Base-by-base conservation (phyloP, 371 early-diverging fungal species). In the Quaeritorhiza haematococci region DNA sequence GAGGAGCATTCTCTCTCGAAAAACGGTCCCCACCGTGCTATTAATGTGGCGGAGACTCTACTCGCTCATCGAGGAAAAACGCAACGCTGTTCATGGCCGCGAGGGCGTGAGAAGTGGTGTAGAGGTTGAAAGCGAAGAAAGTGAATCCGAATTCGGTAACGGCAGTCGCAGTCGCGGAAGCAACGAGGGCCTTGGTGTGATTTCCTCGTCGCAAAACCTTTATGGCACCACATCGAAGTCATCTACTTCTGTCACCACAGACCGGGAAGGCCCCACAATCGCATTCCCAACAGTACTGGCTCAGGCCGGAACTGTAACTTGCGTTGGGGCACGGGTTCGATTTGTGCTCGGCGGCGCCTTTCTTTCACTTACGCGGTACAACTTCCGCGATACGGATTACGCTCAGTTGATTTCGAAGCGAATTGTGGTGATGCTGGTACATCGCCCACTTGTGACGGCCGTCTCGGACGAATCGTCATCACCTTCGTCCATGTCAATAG, bases 321-420 rank as follows among this genome's bases (percentile, higher is more conserved):
- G 19, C 27, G 52, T 33, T 33, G 34, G 15, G 35, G 56, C 15
- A 2, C n/a, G 53, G 15, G 49, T 77, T 2, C 48, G 47, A 0
- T 53, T 79, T 8, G 44, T 34, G 41, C 46, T 78, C 21, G 66
- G 71, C 41, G 59, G 67, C 24, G 52, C 74, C 0, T 72, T 80
- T 53, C 33, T 84, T 33, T 67, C 82, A 2, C 69, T 87, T 17
- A 82, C 80, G 59, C 82, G 86, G 3, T 82, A 80, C 48, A 83
- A 84, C 50, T 88, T 89, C 60, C 76, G 84, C 51, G 88, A 89
- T 57, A 66, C 78, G 0, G 89, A 88, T 58, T 88, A 84, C 62
- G 86, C 85, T 0, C 81, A 84, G 54, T 34, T 77, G 0, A 50
- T 52, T 4, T 62, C 66, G 10, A 70, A 75, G 41, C 51, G 33